Evolutionary conservation across 805 yeast genomes (phyloP).

Genomic region (Sporopachydermia quercuum): DNA sequence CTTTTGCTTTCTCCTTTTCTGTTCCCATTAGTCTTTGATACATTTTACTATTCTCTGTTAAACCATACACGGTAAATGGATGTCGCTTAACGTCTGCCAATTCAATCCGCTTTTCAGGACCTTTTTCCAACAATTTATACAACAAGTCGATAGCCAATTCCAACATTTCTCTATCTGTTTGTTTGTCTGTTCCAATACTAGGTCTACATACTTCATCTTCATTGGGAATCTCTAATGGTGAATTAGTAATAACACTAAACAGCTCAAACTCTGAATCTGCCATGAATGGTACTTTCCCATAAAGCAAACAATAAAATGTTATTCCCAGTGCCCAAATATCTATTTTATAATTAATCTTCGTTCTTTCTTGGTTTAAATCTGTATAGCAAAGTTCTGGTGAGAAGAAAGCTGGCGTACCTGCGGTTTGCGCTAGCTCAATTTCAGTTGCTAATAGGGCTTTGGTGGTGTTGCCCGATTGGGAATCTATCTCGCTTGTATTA

Average conservation of each 20-base stretch:
- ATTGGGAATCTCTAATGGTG: conserved; percentile 43
- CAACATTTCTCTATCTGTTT: conserved; percentile 15
- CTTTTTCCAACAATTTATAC: conserved; percentile 2
- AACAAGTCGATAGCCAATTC: conserved; percentile 13
- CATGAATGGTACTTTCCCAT: conserved; percentile 80
- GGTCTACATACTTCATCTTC: conserved; percentile 8
- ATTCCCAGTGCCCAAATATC: conserved; percentile 98
- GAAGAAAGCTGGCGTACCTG: conserved; percentile 94
- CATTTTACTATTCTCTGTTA: neutral
- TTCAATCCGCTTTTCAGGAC: neutral
- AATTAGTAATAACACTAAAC: conserved; percentile 64
- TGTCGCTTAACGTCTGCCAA: neutral
- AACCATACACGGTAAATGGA: neutral
- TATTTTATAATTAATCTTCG: conserved; percentile 61
- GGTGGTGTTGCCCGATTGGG: conserved; percentile 16
- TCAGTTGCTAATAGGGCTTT: conserved; percentile 31
- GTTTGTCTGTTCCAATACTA: conserved; percentile 8
- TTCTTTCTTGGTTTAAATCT: conserved; percentile 24
- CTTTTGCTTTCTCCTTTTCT: too few relatives aligned
- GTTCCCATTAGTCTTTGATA: too few relatives aligned
- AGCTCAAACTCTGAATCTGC: conserved; percentile 78
- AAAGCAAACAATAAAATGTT: conserved; percentile 73
- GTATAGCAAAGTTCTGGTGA: conserved; percentile 86
- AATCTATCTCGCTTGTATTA: conserved; percentile 26
- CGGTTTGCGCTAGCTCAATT: conserved; percentile 82